phyloP scores from a whole-genome alignment of 1,284 basidiomycete species.

The Cryptococcus neoformans region DNA sequence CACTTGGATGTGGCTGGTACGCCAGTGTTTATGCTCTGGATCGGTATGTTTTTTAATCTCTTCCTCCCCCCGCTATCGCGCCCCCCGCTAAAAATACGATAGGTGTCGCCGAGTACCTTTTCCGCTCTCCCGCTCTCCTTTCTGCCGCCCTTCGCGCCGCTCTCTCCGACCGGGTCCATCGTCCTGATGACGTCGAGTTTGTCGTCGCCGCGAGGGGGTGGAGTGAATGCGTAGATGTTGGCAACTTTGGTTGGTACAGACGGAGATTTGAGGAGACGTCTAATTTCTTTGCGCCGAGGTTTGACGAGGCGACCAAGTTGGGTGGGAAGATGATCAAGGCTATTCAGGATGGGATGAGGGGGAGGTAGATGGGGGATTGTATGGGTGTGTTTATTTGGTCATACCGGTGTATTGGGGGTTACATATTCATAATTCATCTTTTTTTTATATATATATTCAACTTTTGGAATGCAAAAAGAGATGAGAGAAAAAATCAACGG shows the following conservation, averaged over 20 bases:
- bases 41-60: conserved; percentile 53
- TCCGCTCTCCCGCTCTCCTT: conserved; percentile 64
- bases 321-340: conserved; percentile 90
- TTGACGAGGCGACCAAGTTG: conserved; percentile 77
- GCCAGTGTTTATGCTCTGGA: conserved; percentile 94
- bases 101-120: conserved; percentile 91
- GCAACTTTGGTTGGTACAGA: conserved; percentile 85
- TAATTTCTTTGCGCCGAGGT: conserved; percentile 80
- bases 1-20: conserved; percentile 94
- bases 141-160: conserved; percentile 72
- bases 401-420: no score
- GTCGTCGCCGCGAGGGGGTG: conserved; percentile 93
- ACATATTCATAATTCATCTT: no score
- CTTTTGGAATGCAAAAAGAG: no score
- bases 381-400: no score
- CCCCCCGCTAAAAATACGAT: background rate
- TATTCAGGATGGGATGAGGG: conserved; percentile 52
- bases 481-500: no score
- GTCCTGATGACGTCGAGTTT: conserved; percentile 90
- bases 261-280: conserved; percentile 73
- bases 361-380: background rate
- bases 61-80: background rate
- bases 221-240: conserved; percentile 92
- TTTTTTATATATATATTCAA: no score
- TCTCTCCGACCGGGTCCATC: conserved; percentile 73